Base-by-base conservation (phyloP, 352 stramenopile species). In the Pilasporangium apinafurcum region DNA sequence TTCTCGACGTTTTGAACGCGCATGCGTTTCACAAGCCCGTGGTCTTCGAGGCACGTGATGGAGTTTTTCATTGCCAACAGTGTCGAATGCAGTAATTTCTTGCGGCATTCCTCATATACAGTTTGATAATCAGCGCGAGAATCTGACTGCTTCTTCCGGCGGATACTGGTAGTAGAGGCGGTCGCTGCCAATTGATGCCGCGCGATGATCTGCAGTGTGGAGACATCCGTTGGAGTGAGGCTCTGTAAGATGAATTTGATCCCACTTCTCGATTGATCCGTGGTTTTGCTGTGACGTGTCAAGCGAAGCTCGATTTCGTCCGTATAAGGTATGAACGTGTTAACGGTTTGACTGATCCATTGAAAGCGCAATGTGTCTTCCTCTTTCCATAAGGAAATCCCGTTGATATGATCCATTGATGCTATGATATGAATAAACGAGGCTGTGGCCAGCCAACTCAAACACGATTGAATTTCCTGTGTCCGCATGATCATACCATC, bases 221-320 rank as follows among this genome's bases (percentile, higher is more conserved):
- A 51, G 12, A 84, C 60, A 49, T 84, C 68, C 14, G 65, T 76
- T 9, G 71, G 71, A 17, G 71, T 79, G 12, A 84, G 55, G 64
- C 68, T 81, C 47, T 81, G 65, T 12, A 84, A 45, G 45, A 84
- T 84, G 45, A 73, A 84, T 29, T 76, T 68, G 42, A 84, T 63
- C 17, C 71, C 71, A 22, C 36, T 71, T 21, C 48, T 63, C 5
- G 64, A 73, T 17, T 49, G 48, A 41, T 69, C 53, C 4, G 37
- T 48, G n/a, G 37, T 53, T 35, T 58, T 72, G 14, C 54, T 26
- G 10, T 46, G 50, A 22, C 58, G 69, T 0, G 48, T 40, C 21
- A 71, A 30, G 10, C 51, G 57, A 25, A 74, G 34, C 24, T 71
- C 62, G 32, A 79, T 54, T 50, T 84, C 71, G 16, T 56, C 39